A percentile compares a stretch with the other conserved stretches of the same genome.
Conservation (phyloP, 345 rosid genomes). For the Salix viminalis region DNA sequence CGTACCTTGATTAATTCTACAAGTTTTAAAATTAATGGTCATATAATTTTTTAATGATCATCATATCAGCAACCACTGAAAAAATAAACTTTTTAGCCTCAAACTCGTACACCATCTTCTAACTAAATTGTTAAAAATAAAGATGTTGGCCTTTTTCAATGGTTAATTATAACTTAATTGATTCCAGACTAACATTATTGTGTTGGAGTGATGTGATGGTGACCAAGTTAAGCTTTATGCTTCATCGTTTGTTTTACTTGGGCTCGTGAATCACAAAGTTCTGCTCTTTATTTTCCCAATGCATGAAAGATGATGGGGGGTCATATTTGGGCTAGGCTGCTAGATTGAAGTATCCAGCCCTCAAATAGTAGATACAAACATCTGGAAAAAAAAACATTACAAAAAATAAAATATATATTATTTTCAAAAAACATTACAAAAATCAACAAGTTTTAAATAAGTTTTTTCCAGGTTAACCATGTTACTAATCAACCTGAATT, state of each 20-base stretch:
- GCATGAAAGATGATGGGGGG: background rate
- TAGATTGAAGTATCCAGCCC: background rate
- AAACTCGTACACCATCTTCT: too few species aligned
- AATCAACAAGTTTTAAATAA: too few species aligned
- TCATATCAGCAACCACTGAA: too few species aligned
- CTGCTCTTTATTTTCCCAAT: background rate
- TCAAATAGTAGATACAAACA: too few species aligned
- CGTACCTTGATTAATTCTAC: too few species aligned
- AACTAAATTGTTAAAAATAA: background rate
- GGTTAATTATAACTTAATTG: constrained; percentile 25
- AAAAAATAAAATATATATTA: too few species aligned
- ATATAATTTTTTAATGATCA: too few species aligned
- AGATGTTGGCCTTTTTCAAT: background rate
- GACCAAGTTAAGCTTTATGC: constrained; percentile 9
- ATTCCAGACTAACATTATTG: constrained; percentile 4
- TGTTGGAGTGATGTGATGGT: constrained; percentile 16
- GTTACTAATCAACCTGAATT: too few species aligned
- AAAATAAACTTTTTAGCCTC: too few species aligned
- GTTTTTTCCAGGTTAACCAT: too few species aligned
- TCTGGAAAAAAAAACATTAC: too few species aligned
- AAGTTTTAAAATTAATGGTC: fast-evolving
- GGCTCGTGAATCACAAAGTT: background rate
- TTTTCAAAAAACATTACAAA: too few species aligned
- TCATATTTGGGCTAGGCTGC: background rate
- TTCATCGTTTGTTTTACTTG: background rate